phyloP scores from a whole-genome alignment of 2,329 filamentous ascomycete species.

The Calonectria pseudoturangicola region DNA sequence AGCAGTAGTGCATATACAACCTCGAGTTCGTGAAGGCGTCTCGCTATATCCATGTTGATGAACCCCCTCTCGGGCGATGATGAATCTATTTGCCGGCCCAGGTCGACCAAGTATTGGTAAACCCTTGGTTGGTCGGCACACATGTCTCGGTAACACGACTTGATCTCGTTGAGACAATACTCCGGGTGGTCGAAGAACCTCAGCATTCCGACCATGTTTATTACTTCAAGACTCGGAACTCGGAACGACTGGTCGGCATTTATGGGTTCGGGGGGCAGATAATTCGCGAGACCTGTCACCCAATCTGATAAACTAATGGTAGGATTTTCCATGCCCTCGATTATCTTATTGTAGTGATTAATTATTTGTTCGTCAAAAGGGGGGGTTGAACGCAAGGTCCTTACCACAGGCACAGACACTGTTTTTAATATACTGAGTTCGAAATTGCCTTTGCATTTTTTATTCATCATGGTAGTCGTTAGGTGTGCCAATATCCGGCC shows the following conservation, averaged over 20 bases:
- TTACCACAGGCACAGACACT: slow-evolving; percentile 16
- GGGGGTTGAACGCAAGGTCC: neutral
- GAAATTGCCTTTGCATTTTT: slow-evolving; percentile 1
- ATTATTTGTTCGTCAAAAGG: neutral
- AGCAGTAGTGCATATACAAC: slow-evolving; percentile 7
- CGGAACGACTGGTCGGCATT: neutral
- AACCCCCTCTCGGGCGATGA: neutral
- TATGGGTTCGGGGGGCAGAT: neutral
- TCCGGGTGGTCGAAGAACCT: neutral
- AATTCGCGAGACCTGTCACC: neutral
- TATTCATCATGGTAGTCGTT: neutral
- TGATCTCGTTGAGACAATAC: slow-evolving; percentile 12
- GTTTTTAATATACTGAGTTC: slow-evolving; percentile 14
- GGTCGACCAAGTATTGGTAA: slow-evolving; percentile 7
- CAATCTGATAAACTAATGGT: neutral
- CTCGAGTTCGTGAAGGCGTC: neutral
- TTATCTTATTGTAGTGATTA: neutral
- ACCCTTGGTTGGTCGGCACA: slow-evolving; percentile 5
- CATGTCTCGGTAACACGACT: neutral
- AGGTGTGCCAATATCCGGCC: slow-evolving; percentile 9
- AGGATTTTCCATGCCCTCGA: slow-evolving; percentile 7
- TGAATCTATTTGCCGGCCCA: neutral
- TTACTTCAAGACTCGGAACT: slow-evolving; percentile 2
- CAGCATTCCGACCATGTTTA: slow-evolving; percentile 2
- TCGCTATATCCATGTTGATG: slow-evolving; percentile 1